Evolutionary conservation across 148 eudicot species (phyloP).

Genomic region (Amaranthus hypochondriacus): DNA sequence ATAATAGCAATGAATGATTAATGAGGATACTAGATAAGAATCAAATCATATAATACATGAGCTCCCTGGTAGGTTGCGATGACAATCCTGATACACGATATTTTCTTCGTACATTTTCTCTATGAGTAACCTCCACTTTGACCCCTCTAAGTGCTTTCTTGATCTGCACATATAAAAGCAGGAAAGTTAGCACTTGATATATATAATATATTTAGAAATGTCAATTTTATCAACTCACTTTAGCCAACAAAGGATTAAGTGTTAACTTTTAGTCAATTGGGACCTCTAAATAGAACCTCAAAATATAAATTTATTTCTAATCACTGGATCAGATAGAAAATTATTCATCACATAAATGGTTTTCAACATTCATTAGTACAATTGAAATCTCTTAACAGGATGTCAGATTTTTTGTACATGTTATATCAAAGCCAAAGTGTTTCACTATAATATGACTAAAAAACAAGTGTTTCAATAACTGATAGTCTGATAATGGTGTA

Average conservation of each 20-base stretch:
- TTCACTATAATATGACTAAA: background rate
- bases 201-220: background rate
- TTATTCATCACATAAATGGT: background rate
- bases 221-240: background rate
- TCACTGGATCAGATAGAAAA: background rate
- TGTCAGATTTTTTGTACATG: background rate
- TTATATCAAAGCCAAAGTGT: background rate
- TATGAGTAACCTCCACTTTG: conserved; percentile 94
- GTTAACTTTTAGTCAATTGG: background rate
- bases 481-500: no score
- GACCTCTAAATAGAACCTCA: background rate
- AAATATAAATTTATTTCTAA: background rate
- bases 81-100: conserved; percentile 85
- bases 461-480: no score
- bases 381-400: background rate
- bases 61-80: conserved; percentile 82
- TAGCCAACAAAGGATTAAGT: background rate
- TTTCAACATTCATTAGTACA: background rate
- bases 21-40: background rate
- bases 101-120: conserved; percentile 75
- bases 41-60: conserved; percentile 41
- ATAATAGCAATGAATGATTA: background rate
- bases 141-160: conserved; percentile 89
- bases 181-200: background rate
- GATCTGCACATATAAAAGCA: conserved; percentile 41